These are phyloP conservation scores for Spraguea lophii DNA, from an alignment of 371 early-diverging fungal genomes.

Conservation along the genomic window DNA sequence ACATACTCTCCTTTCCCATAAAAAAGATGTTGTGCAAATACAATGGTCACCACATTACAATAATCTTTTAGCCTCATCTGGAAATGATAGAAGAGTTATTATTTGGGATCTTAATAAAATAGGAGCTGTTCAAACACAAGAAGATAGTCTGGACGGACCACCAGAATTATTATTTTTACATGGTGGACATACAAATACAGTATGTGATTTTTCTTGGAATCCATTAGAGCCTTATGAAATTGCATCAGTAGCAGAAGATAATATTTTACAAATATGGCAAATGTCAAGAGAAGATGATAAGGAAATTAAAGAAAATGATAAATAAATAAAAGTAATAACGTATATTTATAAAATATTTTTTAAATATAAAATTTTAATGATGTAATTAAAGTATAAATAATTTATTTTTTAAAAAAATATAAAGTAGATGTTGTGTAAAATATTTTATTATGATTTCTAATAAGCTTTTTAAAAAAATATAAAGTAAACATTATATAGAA, in stretches of 20 bases:
- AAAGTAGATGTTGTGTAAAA: too few species aligned
- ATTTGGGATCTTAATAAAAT: conserved; percentile 80
- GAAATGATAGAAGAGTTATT: conserved; percentile 67
- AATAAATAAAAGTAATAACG: neutral
- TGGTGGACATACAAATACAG: conserved; percentile 83
- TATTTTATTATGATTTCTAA: too few species aligned
- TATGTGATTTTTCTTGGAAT: conserved; percentile 87
- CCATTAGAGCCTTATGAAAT: conserved; percentile 74
- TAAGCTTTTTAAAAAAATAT: too few species aligned
- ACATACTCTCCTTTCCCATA: conserved; percentile 65
- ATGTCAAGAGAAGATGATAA: conserved; percentile 3
- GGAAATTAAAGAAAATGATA: neutral
- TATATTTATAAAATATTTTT: too few species aligned
- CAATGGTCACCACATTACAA: conserved; percentile 77
- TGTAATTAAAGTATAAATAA: too few species aligned
- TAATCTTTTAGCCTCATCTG: conserved; percentile 67
- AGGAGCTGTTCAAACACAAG: conserved; percentile 68
- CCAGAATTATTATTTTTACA: conserved; percentile 91
- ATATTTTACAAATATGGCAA: conserved; percentile 83
- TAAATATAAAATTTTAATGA: too few species aligned
- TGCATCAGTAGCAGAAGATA: conserved; percentile 75
- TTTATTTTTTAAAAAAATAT: too few species aligned
- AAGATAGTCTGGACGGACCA: conserved; percentile 86
- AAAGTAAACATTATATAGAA: too few species aligned
- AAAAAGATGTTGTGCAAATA: conserved; percentile 68